Evolutionary conservation across 1,139 yeast genomes (phyloP).

Genomic region (Suhomyces atakaporum): DNA sequence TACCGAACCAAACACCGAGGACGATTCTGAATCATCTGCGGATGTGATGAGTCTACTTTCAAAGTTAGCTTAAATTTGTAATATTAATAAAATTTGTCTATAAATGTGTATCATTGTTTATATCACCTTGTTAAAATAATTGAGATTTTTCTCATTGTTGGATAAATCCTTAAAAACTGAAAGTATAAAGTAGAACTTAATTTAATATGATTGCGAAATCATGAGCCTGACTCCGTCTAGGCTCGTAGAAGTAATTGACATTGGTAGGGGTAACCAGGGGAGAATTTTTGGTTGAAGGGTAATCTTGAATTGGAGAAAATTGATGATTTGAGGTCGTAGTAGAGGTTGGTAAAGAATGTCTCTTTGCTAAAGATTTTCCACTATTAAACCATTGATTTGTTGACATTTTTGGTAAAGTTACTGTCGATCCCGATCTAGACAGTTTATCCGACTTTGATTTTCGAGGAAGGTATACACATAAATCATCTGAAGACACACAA

Average conservation of each 20-base stretch:
- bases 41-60: conserved; percentile 39
- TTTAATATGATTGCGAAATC: conserved; percentile 9
- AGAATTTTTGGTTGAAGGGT: background rate
- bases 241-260: conserved; percentile 6
- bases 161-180: no score
- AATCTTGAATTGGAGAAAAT: background rate
- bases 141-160: conserved; percentile 11
- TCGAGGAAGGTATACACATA: conserved; percentile 25
- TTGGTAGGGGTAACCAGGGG: background rate
- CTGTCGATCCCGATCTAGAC: conserved; percentile 1
- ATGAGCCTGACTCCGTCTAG: conserved; percentile 5
- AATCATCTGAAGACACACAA: conserved; percentile 25
- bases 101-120: conserved; percentile 3
- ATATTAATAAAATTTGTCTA: conserved; percentile 4
- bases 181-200: background rate
- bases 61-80: conserved; percentile 26
- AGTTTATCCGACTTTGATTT: conserved; percentile 13
- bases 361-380: background rate
- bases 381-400: background rate
- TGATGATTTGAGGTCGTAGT: background rate
- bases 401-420: conserved; percentile 4
- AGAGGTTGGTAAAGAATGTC: background rate
- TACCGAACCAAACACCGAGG: conserved; percentile 14
- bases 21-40: conserved; percentile 18
- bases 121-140: conserved; percentile 13